Evolutionary conservation across 768 basidiomycete genomes (phyloP).

Genomic region (Lentinula boryana): DNA sequence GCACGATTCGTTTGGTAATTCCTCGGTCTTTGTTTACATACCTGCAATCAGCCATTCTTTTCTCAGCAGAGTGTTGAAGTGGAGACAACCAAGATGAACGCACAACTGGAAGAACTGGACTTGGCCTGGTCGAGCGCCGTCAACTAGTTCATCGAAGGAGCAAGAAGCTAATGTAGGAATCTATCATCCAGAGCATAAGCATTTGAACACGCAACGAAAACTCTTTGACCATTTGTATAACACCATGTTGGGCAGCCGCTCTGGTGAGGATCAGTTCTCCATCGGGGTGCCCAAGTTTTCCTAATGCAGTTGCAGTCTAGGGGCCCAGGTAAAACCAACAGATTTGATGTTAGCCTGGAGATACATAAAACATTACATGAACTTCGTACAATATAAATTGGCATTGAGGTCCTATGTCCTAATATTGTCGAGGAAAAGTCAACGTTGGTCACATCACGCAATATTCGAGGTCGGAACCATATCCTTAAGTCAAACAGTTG

Average conservation of each 20-base stretch:
- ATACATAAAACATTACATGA: neutral
- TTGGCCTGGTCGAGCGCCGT: constrained; percentile 75
- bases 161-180: constrained; percentile 95
- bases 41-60: constrained; percentile 24
- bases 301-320: constrained; percentile 79
- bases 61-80: neutral
- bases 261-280: constrained; percentile 89
- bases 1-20: constrained; percentile 80
- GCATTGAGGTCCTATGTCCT: constrained; percentile 69
- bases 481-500: constrained; percentile 32
- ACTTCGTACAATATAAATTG: constrained; percentile 66
- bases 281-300: constrained; percentile 94
- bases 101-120: constrained; percentile 83
- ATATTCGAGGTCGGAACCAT: constrained; percentile 87
- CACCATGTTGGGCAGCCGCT: constrained; percentile 74
- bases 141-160: constrained; percentile 93
- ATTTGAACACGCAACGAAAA: neutral
- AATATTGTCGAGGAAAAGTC: constrained; percentile 83
- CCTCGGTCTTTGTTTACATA: constrained; percentile 91
- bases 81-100: constrained; percentile 13
- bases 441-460: constrained; percentile 81
- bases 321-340: neutral
- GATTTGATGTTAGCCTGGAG: neutral
- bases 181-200: constrained; percentile 29
- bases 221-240: constrained; percentile 67